Base-by-base conservation (phyloP, 2,329 filamentous ascomycete genomes). In the Alternaria arborescens region DNA sequence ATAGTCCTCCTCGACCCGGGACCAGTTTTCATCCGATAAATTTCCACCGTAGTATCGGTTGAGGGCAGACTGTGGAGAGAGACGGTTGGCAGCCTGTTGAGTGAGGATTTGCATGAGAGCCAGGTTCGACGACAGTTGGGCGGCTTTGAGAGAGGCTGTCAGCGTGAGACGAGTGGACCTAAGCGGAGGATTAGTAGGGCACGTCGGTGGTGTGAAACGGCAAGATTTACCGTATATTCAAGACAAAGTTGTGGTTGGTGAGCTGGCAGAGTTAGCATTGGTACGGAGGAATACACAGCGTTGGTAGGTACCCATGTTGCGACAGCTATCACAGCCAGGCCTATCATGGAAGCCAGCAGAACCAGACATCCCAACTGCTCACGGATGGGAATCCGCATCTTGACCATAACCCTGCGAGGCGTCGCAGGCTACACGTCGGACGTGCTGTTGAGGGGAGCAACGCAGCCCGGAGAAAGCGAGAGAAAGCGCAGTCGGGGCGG, bases 331-430 rank as follows among this genome's bases (percentile, higher is more conserved):
- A 97, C 88, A 56, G 90, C 88, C 63, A 97, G 86, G 55, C 90
- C 89, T 58, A 91, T 81, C 58, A 96, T 85, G 50, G 92, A 89
- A 61, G 91, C 88, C 61, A 92, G 75, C 66, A 95, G 83, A 72
- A 97, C 92, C 66, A 97, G 85, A 77, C 89, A 84, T 68, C 88
- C 92, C 71, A 97, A 85, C 86, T 97, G 94, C 81, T 94, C 89
- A 69, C 93, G 87, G 73, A 97, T 97, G 59, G 91, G 90, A 77
- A 97, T 88, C 78, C 93, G 88, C 92, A 97, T 94, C 71, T 78
- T 83, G 71, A 75, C 75, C 75, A 78, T 77, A 10, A 50, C 67
- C 40, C 61, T 46, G 40, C 40, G 52, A 38, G 22, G 20, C 16
- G 46, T 50, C 30, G 46, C 30, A 34, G 46, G 46, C 18, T 34